These are phyloP conservation scores for Xylaria sp. DNA, from an alignment of 2,329 filamentous ascomycete genomes.

Conservation along the genomic window DNA sequence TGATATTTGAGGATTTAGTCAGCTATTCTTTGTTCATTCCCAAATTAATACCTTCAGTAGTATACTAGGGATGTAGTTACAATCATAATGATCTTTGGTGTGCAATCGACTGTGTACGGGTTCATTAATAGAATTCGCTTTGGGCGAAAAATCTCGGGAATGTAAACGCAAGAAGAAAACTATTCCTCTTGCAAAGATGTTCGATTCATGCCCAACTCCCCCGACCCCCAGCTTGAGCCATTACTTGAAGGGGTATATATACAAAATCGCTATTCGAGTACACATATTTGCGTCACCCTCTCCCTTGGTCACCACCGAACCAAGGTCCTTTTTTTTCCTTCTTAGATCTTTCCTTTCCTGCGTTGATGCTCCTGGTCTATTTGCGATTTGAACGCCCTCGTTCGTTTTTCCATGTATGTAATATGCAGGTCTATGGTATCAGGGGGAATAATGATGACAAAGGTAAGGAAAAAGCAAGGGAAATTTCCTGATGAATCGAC, in stretches of 20 bases:
- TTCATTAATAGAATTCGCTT: background rate
- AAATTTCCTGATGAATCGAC: background rate
- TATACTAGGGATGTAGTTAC: no score
- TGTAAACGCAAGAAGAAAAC: background rate
- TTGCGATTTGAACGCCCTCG: background rate
- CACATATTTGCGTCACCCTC: background rate
- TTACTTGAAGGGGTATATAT: no score
- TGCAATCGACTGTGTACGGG: no score
- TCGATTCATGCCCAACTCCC: no score
- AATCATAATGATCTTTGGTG: no score
- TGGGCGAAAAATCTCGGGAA: background rate
- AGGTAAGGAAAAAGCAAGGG: background rate
- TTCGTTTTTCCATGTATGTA: constrained; percentile 13
- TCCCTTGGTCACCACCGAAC: background rate
- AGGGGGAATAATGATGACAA: background rate
- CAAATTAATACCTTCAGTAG: no score
- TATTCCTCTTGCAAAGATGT: background rate
- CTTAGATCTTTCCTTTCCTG: background rate
- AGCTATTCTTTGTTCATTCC: no score
- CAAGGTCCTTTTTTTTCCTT: background rate
- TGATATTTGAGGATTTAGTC: no score
- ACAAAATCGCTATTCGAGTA: background rate
- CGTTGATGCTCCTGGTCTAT: constrained; percentile 15
- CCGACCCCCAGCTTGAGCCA: no score
- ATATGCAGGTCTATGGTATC: constrained; percentile 26